phyloP scores from a whole-genome alignment of 306 rosid species.

The Pyrus bretschneideri region DNA sequence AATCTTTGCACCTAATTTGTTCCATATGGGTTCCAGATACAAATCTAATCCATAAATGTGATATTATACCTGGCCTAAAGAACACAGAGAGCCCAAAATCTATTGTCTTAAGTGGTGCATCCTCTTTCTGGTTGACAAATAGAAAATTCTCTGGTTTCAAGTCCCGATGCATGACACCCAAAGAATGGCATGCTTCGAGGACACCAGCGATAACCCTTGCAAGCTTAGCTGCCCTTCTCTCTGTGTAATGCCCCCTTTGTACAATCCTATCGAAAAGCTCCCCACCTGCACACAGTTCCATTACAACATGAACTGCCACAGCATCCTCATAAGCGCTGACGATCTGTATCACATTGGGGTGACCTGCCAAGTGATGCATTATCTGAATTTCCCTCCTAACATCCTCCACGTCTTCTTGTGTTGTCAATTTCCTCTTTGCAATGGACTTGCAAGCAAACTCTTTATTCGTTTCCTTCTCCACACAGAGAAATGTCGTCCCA shows the following conservation, averaged over 20 bases:
- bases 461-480: constrained; percentile 47
- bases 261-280: constrained; percentile 88
- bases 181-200: constrained; percentile 74
- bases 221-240: constrained; percentile 77
- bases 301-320: constrained; percentile 76
- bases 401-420: constrained; percentile 88
- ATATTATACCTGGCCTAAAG: constrained; percentile 71
- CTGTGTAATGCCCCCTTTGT: constrained; percentile 83
- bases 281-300: constrained; percentile 93
- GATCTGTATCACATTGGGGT: constrained; percentile 80
- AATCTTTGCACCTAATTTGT: not conserved
- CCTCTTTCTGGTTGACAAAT: constrained; percentile 64
- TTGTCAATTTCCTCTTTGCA: constrained; percentile 71
- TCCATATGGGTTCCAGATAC: not conserved
- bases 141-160: constrained; percentile 93
- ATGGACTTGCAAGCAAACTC: constrained; percentile 85
- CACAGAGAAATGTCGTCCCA: constrained; percentile 71
- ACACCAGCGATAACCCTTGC: constrained; percentile 70
- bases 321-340: constrained; percentile 76
- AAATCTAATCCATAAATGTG: not conserved
- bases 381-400: constrained; percentile 90
- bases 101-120: constrained; percentile 70
- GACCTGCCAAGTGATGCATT: constrained; percentile 93
- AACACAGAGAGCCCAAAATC: constrained; percentile 90
- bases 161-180: constrained; percentile 96